Evolutionary conservation across 768 basidiomycete genomes (phyloP), one percentile per base, ranked within the genome.

Genomic region (Cubamyces sp.): DNA sequence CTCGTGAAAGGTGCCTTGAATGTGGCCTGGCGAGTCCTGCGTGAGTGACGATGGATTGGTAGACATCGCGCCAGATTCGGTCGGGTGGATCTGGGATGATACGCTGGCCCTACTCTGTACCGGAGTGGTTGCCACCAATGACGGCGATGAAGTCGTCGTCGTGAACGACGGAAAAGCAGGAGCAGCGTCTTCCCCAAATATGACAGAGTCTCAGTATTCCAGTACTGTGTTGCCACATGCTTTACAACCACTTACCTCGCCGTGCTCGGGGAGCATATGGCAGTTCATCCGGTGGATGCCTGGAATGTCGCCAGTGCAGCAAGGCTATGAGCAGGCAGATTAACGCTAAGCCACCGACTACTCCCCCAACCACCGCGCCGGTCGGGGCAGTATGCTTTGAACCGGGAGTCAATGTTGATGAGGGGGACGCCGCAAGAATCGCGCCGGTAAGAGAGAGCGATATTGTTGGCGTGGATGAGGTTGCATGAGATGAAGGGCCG

Each of bases 331-430:
- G 25, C 7, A 56, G 8, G 54, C 43, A 45, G 19, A 56, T n/a
- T n/a, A 56, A 21, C 5, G 54, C 54, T 2, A 56, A 19, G 3
- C 54, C 54, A 19, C 54, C 54, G 3, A 46, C 30, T 11, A 56
- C 54, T 5, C 54, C 54, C 11, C 54, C 54, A n/a, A 56, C 54
- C 12, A 56, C 37, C 3, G 54, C 54, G n/a, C 54, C 43, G 4
- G 53, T 54, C 5, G 53, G 53, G 4, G 53, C 53, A 5, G 23
- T 43, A 28, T 21, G 25, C 43, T 54, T 54, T 12, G 21, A 28
- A 12, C 34, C 34, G 4, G 34, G 34, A 6, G 34, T 34, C 11
- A 9, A 34, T 11, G 34, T 34, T 1, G 34, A 9, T 11, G 34
- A 34, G 34, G 34, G 34, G 34, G 9, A 34, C 9, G 34, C 34